These are phyloP conservation scores for Fusarium sp. DNA, from an alignment of 2,329 filamentous ascomycete species.

Conservation along the genomic window DNA sequence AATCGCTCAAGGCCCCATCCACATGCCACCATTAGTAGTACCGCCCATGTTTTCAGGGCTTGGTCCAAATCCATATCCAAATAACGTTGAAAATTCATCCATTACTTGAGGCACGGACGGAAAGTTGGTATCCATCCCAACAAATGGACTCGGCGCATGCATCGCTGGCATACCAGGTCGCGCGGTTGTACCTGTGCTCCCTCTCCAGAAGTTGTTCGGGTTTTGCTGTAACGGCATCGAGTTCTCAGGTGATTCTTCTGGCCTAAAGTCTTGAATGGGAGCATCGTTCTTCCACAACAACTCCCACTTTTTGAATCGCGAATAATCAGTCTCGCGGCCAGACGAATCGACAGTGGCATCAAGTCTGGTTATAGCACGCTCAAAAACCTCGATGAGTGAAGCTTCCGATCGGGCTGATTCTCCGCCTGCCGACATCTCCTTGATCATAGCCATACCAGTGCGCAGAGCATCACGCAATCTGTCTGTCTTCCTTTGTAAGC, in stretches of 20 bases:
- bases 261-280: conserved; percentile 43
- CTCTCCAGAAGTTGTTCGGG: conserved; percentile 41
- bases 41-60: conserved; percentile 47
- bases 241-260: conserved; percentile 42
- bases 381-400: conserved; percentile 64
- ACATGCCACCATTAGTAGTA: conserved; percentile 42
- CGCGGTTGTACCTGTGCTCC: conserved; percentile 33
- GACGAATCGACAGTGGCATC: conserved; percentile 56
- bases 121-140: conserved; percentile 53
- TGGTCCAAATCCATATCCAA: conserved; percentile 49
- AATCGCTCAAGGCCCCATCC: conserved; percentile 46
- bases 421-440: conserved; percentile 64
- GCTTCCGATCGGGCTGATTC: conserved; percentile 65
- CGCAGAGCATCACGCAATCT: conserved; percentile 58
- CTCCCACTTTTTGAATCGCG: conserved; percentile 64
- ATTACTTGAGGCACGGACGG: conserved; percentile 54
- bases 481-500: conserved; percentile 53
- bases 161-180: conserved; percentile 44
- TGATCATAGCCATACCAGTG: conserved; percentile 63
- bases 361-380: conserved; percentile 59
- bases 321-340: conserved; percentile 60
- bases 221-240: conserved; percentile 42
- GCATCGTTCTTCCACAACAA: conserved; percentile 59
- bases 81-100: conserved; percentile 53
- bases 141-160: conserved; percentile 51